These are phyloP conservation scores for Carex parvula DNA, from an alignment of 176 grass and related monocot genomes.

Conservation along the genomic window DNA sequence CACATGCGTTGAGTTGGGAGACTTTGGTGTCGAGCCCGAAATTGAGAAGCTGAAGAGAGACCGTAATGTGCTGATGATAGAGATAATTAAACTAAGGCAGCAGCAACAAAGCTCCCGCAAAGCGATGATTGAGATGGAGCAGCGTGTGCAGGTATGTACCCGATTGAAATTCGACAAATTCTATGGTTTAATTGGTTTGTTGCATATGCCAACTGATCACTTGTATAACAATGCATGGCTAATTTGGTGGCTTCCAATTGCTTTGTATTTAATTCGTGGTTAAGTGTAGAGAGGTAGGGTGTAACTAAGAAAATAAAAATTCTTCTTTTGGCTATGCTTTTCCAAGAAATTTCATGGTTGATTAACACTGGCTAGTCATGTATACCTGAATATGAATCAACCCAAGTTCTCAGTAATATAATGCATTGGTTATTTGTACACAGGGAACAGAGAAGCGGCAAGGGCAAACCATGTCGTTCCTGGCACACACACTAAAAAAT, in stretches of 20 bases:
- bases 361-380: not conserved
- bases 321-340: not conserved
- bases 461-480: conserved; percentile 50
- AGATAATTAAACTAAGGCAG: conserved; percentile 40
- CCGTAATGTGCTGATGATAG: conserved; percentile 37
- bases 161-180: not conserved
- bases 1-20: not conserved
- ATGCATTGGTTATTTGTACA: not conserved
- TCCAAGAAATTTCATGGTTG: not conserved
- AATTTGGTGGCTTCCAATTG: not conserved
- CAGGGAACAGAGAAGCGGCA: conserved; percentile 46
- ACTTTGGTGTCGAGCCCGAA: conserved; percentile 10
- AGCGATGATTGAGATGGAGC: conserved; percentile 45
- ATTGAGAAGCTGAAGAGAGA: conserved; percentile 46
- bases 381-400: not conserved
- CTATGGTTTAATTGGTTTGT: not conserved
- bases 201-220: not conserved
- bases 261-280: not conserved
- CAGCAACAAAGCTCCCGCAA: conserved; percentile 36
- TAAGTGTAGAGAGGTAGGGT: not conserved
- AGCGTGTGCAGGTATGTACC: conserved; percentile 23
- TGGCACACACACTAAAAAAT: conserved; percentile 40
- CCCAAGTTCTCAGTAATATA: not conserved
- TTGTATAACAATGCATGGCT: not conserved
- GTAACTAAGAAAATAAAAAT: not conserved